Conservation (phyloP, 1,284 basidiomycete species). For the Pyrrhoderma noxium region DNA sequence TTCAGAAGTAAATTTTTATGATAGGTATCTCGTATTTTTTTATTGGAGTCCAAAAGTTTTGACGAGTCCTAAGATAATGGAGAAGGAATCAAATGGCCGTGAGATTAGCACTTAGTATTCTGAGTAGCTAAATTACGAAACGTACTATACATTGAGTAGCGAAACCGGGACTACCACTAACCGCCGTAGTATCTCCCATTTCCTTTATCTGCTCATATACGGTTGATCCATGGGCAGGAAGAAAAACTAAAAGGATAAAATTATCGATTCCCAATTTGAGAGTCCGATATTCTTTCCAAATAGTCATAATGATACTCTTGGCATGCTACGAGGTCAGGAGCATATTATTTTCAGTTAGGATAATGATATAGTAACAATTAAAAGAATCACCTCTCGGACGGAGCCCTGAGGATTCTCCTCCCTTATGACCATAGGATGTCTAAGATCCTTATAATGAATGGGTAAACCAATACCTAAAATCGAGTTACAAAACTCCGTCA, state of each 20-base stretch:
- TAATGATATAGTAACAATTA: neutral
- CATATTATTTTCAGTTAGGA: neutral
- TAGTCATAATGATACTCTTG: neutral
- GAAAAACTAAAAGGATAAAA: constrained; percentile 13
- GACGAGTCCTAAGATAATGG: too few relatives aligned
- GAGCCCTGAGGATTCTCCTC: neutral
- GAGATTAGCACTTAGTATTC: too few relatives aligned
- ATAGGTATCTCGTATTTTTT: too few relatives aligned
- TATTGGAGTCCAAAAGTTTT: too few relatives aligned
- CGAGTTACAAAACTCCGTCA: too few relatives aligned
- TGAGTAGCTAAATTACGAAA: too few relatives aligned
- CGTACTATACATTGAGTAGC: constrained; percentile 16
- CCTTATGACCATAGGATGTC: neutral
- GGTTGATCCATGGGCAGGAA: constrained; percentile 1
- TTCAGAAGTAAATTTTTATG: too few relatives aligned
- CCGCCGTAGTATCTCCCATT: constrained; percentile 13
- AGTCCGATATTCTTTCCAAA: neutral
- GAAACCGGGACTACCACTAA: constrained; percentile 3
- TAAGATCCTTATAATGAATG: too few relatives aligned
- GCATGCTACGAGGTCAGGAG: neutral
- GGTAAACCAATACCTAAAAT: too few relatives aligned
- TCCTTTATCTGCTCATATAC: constrained; percentile 21
- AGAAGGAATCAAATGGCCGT: neutral
- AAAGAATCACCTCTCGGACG: neutral
- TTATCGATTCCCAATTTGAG: neutral